Percentiles rank a stretch among this genome's conserved stretches.
Evolutionary conservation across 805 yeast genomes (phyloP).

Genomic region (Clavispora vitiphila): DNA sequence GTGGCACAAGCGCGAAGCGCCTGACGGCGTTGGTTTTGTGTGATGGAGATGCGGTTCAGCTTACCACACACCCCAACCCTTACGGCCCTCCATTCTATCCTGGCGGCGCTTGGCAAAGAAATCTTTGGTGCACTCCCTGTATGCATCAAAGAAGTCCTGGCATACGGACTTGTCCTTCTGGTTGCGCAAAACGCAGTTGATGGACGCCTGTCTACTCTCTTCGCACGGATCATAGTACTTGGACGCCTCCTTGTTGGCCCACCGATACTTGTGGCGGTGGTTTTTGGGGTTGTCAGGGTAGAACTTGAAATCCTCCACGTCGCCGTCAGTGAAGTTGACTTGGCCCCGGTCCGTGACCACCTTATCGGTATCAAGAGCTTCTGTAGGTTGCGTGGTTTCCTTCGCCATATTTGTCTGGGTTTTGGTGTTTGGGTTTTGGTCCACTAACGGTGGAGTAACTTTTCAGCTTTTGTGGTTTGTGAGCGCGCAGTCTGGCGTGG

Average conservation of each 20-base stretch:
- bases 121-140: slow-evolving; percentile 66
- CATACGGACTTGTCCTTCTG: slow-evolving; percentile 61
- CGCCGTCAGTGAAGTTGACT: slow-evolving; percentile 55
- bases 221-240: slow-evolving; percentile 91
- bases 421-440: background rate
- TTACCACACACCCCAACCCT: slow-evolving; percentile 43
- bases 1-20: background rate
- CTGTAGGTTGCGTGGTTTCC: background rate
- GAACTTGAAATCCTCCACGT: slow-evolving; percentile 50
- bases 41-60: no score
- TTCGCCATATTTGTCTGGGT: no score
- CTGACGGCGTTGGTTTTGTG: background rate
- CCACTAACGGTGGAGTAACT: background rate
- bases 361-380: slow-evolving; percentile 16
- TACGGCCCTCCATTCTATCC: slow-evolving; percentile 33
- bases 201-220: slow-evolving; percentile 81
- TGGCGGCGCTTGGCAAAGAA: slow-evolving; percentile 35
- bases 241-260: slow-evolving; percentile 73
- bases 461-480: background rate
- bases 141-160: slow-evolving; percentile 82
- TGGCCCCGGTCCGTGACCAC: slow-evolving; percentile 32
- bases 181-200: slow-evolving; percentile 76
- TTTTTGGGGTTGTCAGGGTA: slow-evolving; percentile 88
- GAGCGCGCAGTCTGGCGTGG: background rate
- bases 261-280: slow-evolving; percentile 60